Conservation (phyloP, 306 rosid genomes). For the Quercus agrifolia region DNA sequence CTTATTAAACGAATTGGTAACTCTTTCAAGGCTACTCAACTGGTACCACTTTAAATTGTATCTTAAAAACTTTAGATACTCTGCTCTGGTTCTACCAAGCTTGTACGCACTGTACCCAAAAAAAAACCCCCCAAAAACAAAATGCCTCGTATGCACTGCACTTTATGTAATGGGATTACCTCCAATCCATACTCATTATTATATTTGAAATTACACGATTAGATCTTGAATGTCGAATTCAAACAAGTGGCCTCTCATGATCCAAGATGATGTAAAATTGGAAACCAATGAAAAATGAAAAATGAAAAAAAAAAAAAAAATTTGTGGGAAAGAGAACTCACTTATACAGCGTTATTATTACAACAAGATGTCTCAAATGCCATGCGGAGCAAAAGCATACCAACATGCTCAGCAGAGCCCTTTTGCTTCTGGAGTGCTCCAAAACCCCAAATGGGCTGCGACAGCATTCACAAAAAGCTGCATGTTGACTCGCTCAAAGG, state of each 20-base stretch:
- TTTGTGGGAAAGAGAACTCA: background rate
- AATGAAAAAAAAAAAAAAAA: background rate
- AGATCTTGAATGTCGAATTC: background rate
- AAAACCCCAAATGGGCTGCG: constrained; percentile 16
- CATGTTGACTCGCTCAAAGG: background rate
- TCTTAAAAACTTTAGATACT: too few relatives aligned
- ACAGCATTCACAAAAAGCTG: background rate
- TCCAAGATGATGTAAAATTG: background rate
- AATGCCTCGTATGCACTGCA: too few relatives aligned
- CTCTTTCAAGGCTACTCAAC: too few relatives aligned
- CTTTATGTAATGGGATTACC: too few relatives aligned
- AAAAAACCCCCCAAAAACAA: background rate
- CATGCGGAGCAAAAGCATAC: background rate
- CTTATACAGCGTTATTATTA: background rate
- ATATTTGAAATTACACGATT: background rate
- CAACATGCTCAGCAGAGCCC: background rate
- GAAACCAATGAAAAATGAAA: background rate
- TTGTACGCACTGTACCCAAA: too few relatives aligned
- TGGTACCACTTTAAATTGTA: too few relatives aligned
- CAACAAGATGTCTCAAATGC: background rate
- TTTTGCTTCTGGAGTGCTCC: background rate
- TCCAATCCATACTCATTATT: background rate
- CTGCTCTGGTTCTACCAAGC: too few relatives aligned
- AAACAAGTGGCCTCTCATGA: background rate
- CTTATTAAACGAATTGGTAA: too few relatives aligned